Conservation (phyloP, 1,139 yeast species). For the Zhuliangozyma blackwelliae region DNA sequence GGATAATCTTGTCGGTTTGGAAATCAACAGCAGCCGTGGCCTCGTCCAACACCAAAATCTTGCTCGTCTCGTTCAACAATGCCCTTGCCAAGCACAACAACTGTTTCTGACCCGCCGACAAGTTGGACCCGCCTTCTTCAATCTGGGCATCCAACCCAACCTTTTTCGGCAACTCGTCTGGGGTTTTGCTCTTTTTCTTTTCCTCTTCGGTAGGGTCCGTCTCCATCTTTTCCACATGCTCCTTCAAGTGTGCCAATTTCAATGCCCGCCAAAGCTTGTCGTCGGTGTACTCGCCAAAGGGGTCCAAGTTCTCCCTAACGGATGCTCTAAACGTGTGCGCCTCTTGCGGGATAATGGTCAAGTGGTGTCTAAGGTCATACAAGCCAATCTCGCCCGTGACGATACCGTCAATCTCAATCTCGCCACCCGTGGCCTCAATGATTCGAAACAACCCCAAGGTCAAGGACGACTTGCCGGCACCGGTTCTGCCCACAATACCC, state of each 20-base stretch:
- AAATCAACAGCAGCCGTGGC: conserved; percentile 87
- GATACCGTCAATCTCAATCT: conserved; percentile 43
- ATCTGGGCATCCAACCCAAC: conserved; percentile 41
- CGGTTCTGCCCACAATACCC: conserved; percentile 36
- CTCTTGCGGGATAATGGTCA: conserved; percentile 68
- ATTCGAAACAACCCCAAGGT: conserved; percentile 32
- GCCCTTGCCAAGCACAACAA: conserved; percentile 75
- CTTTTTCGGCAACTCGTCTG: conserved; percentile 22
- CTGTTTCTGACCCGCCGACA: conserved; percentile 78
- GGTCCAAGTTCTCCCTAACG: conserved; percentile 58
- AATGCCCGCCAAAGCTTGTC: conserved; percentile 53
- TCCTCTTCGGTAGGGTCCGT: conserved; percentile 21
- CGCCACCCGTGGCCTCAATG: conserved; percentile 27
- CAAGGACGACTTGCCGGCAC: conserved; percentile 34
- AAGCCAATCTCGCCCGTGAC: conserved; percentile 46
- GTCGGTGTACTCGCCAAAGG: conserved; percentile 47
- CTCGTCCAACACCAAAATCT: conserved; percentile 69
- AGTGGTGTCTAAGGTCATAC: conserved; percentile 48
- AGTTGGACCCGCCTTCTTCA: conserved; percentile 67
- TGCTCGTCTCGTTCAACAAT: conserved; percentile 50
- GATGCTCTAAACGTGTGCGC: conserved; percentile 67
- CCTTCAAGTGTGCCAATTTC: conserved; percentile 50
- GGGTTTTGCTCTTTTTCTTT: conserved; percentile 16
- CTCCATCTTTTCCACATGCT: conserved; percentile 30
- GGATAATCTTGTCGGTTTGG: conserved; percentile 72